Base-by-base conservation (phyloP, 495 filamentous ascomycete genomes). In the Hypoxylon intermedium region DNA sequence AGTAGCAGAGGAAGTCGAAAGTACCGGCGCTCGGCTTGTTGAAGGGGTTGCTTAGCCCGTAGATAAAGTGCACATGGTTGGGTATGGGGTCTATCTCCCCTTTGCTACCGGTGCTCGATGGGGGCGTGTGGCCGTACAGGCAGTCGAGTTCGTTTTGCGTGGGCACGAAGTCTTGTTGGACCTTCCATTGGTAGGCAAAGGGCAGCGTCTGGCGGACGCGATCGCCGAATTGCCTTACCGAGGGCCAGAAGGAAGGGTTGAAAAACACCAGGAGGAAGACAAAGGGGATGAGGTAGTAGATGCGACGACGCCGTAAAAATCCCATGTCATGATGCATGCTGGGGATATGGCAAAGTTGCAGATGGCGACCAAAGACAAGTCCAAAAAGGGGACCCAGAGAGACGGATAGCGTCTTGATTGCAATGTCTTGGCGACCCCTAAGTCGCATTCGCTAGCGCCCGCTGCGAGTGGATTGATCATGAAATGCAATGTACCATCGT, bases 21-120 rank as follows among this genome's bases (percentile, higher is more conserved):
- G 67, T 72, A 28, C 72, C 74, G 21, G 63, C 74, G 31, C 65
- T 69, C 0, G 72, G 70, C 46, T 72, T 66, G 3, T 63, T 50
- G 26, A 68, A 70, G 11, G 75, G 75, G 53, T 76, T 76, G 41
- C 71, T 72, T 36, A 76, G 72, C 6, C 75, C 71, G 63, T 69
- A 81, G 28, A 78, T 75, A 59, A 79, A 74, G 60, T 81, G 77
- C 21, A 79, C 77, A 26, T 76, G 64, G 49, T 79, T 80, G 5
- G 78, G 78, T 16, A 81, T 79, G 4, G 76, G 71, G 13, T 74
- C 72, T 20, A 58, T 34, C 30, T 52, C 20, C 13, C n/a, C 28
- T 49, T 40, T 9, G 54, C 34, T 58, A 16, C 53, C 47, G 18
- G 52, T 38, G 5, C 48, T 54, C 24, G 41, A 48, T 47, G 59